Evolutionary conservation across 208 protist species (phyloP), one percentile per base, ranked within the genome.

Genomic region (Jaenimonas drosophilae): DNA sequence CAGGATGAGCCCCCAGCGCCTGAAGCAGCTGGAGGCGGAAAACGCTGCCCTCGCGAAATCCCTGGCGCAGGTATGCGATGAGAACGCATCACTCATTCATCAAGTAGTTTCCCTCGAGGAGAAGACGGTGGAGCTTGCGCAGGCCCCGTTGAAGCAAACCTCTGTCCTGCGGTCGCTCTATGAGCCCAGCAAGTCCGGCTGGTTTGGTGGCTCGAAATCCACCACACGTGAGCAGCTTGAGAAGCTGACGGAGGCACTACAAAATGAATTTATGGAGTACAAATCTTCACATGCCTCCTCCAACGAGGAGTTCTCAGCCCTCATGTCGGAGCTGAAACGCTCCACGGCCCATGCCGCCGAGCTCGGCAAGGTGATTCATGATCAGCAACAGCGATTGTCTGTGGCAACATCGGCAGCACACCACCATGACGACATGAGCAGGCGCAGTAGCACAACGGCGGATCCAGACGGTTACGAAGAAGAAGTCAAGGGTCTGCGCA

Each of bases 291-390:
- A 94, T 45, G 48, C 80, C 4, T 74, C 80, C 12, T 80, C 69
- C 48, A 83, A 90, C 51, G 85, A 86, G 1, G 85, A 94, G 58
- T 71, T 94, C 17, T 64, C 80, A 49, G 67, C 64, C 2, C 60
- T 94, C 6, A 54, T 94, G 23, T 55, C 56, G 3, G 76, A 64
- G 7, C 33, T 94, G 29, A 69, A 90, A 40, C 68, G 33, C 29
- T 75, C 80, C 0, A 63, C 88, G 44, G 37, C 38, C 19, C 83
- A 82, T 48, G 60, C 67, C 7, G 64, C 75, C 40, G 59, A 68
- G 48, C 61, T 93, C 16, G 59, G 67, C 5, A 53, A 66, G 4
- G 29, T 82, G 32, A 49, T 89, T 31, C 50, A 69, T n/a, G 57
- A 70, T 6, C 79, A 84, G 56, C 79, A 89, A 62, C 48, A 83